These are phyloP conservation scores for Berkeleyomyces rouxiae DNA, from an alignment of 2,329 filamentous ascomycete genomes.

Conservation along the genomic window DNA sequence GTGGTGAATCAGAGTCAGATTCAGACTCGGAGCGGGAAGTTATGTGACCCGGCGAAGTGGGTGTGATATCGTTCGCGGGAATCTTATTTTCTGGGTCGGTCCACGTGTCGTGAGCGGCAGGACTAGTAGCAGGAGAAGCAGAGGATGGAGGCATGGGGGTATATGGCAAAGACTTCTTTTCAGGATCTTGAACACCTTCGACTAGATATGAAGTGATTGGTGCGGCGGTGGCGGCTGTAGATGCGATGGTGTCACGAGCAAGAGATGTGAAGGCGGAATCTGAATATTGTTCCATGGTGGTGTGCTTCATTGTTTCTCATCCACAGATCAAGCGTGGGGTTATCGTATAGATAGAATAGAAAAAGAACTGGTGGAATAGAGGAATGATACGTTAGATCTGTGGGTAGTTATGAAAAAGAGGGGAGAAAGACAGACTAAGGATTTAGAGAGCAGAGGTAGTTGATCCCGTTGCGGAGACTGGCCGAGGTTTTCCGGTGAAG, in stretches of 20 bases:
- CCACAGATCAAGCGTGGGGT: neutral
- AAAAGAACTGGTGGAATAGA: neutral
- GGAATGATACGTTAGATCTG: no score
- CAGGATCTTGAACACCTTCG: neutral
- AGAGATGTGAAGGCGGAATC: neutral
- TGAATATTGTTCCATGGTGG: neutral
- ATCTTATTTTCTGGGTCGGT: constrained; percentile 2
- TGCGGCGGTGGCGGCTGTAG: neutral
- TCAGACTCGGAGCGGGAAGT: neutral
- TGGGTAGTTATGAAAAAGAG: neutral
- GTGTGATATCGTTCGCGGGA: neutral
- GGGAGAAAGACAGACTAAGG: neutral
- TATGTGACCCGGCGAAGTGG: neutral
- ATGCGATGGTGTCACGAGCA: neutral
- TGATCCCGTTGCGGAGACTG: neutral
- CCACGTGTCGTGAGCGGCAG: neutral
- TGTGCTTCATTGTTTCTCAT: neutral
- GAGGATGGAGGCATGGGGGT: neutral
- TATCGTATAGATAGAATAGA: neutral
- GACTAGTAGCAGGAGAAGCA: neutral
- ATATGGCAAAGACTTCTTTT: neutral
- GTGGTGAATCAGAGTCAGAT: neutral
- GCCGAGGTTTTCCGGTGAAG: neutral
- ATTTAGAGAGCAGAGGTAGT: neutral
- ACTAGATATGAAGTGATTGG: neutral